These are phyloP conservation scores for Xylaria sp. DNA, from an alignment of 2,329 filamentous ascomycete genomes.

Conservation along the genomic window DNA sequence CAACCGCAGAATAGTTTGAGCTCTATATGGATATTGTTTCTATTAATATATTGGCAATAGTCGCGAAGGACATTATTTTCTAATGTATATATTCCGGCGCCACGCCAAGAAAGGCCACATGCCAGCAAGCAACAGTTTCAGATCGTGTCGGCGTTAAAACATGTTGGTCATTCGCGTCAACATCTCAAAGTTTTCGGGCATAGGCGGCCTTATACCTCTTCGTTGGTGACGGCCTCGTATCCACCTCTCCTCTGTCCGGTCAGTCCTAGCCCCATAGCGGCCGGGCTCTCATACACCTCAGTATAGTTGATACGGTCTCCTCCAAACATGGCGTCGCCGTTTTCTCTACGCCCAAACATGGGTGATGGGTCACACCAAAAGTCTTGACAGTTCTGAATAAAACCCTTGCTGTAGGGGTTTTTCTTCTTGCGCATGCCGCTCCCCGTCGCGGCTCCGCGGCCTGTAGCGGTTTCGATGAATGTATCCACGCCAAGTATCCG, in stretches of 20 bases:
- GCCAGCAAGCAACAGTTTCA: constrained; percentile 8
- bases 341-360: constrained; percentile 75
- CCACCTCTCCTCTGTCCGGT: constrained; percentile 56
- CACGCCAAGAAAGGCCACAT: neutral
- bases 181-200: neutral
- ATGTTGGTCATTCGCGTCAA: neutral
- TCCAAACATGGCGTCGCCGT: constrained; percentile 75
- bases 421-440: constrained; percentile 61
- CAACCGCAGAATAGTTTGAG: too few species aligned
- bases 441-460: constrained; percentile 68
- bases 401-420: constrained; percentile 86
- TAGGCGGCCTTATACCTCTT: constrained; percentile 53
- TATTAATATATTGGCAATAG: constrained; percentile 14
- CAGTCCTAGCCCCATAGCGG: constrained; percentile 62
- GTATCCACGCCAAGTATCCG: constrained; percentile 88
- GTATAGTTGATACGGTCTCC: constrained; percentile 86
- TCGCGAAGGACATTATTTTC: constrained; percentile 6
- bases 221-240: constrained; percentile 67
- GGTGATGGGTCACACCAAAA: constrained; percentile 94
- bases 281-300: constrained; percentile 84
- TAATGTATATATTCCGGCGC: constrained; percentile 15
- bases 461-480: constrained; percentile 90
- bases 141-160: constrained; percentile 23
- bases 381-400: constrained; percentile 89
- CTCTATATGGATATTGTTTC: neutral